These are phyloP conservation scores for Dictyostelium firmibasis DNA, from an alignment of 78 protist genomes.

Conservation along the genomic window DNA sequence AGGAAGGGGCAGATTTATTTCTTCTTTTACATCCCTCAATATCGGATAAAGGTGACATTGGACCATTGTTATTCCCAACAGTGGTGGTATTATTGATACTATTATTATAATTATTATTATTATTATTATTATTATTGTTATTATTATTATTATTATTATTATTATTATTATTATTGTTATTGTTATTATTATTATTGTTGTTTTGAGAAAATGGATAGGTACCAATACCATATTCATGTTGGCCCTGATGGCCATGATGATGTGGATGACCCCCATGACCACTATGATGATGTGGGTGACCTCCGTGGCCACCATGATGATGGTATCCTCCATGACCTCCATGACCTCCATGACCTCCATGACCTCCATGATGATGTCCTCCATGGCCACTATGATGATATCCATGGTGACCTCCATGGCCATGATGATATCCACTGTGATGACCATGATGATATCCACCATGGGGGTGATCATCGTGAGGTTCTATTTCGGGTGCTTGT, in stretches of 20 bases:
- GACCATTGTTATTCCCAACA: not conserved
- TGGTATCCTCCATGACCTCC: not conserved
- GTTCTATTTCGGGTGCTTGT: not conserved
- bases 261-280: not conserved
- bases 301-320: not conserved
- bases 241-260: not conserved
- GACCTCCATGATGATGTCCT: not conserved
- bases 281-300: not conserved
- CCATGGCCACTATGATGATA: too few relatives aligned
- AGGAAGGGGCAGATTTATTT: not conserved
- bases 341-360: not conserved
- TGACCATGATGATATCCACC: not conserved
- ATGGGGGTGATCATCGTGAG: not conserved
- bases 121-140: conserved; percentile 7
- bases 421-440: not conserved
- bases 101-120: not conserved
- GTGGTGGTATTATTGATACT: not conserved
- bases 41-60: not conserved
- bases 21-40: not conserved
- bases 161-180: not conserved
- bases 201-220: not conserved
- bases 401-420: not conserved
- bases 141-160: not conserved
- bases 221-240: not conserved
- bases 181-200: not conserved